A percentile compares a stretch with the other conserved stretches of the same genome.
Conservation (phyloP, 345 rosid species). For the Populus simonii region DNA sequence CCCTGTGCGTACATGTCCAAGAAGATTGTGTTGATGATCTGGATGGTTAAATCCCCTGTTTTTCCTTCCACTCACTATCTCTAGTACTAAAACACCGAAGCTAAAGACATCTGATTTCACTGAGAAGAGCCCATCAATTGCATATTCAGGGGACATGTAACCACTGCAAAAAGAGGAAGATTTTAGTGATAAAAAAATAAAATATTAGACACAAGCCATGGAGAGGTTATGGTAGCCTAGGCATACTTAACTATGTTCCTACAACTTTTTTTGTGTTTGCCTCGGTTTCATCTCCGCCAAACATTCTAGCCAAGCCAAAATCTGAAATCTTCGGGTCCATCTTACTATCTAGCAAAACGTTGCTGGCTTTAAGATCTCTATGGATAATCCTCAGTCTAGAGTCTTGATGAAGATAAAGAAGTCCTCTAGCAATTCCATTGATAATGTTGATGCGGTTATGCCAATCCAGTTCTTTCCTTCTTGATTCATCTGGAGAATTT, state of each 20-base stretch:
- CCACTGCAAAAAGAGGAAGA: conserved; percentile 2
- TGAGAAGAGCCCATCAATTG: conserved; percentile 13
- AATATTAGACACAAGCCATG: background rate
- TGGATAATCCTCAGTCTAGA: conserved; percentile 22
- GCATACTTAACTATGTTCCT: conserved; percentile 12
- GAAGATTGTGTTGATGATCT: conserved; percentile 14
- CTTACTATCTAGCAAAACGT: conserved; percentile 9
- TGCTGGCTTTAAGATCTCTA: conserved; percentile 24
- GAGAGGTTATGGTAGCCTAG: background rate
- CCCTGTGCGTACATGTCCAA: conserved; percentile 11
- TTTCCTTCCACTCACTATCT: conserved; percentile 12
- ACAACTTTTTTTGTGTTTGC: conserved; percentile 11
- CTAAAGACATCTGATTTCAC: conserved; percentile 19
- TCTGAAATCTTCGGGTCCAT: conserved; percentile 23
- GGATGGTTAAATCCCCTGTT: conserved; percentile 13
- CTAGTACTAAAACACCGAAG: conserved; percentile 6
- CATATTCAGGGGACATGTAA: conserved; percentile 18
- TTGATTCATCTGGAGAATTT: background rate
- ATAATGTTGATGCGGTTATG: conserved; percentile 15
- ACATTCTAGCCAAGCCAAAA: conserved; percentile 16
- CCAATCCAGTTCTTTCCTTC: conserved; percentile 10
- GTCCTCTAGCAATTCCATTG: conserved; percentile 20
- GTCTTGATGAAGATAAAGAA: conserved; percentile 33
- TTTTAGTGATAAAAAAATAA: background rate
- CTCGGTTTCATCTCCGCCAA: conserved; percentile 11